phyloP scores from a whole-genome alignment of 768 basidiomycete genomes.

The Daedaleopsis sinensis region DNA sequence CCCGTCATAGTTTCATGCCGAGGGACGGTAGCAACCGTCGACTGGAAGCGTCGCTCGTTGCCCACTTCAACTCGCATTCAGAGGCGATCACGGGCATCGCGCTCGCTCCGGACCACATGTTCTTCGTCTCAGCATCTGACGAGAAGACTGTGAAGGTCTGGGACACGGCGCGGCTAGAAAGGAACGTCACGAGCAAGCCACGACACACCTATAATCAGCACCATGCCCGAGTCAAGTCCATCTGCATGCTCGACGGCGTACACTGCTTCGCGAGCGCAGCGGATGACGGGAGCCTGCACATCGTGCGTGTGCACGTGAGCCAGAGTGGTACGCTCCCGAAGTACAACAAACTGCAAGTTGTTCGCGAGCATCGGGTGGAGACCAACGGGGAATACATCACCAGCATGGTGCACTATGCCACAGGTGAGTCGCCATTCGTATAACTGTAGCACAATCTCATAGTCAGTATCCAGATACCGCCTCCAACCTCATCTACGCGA shows the following conservation, averaged over 20 bases:
- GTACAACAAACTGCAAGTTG: conserved; percentile 76
- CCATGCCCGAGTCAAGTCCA: conserved; percentile 64
- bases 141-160: conserved; percentile 94
- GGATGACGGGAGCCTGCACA: conserved; percentile 81
- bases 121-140: conserved; percentile 92
- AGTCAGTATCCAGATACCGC: conserved; percentile 52
- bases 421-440: conserved; percentile 47
- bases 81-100: conserved; percentile 79
- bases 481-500: conserved; percentile 85
- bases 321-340: conserved; percentile 74
- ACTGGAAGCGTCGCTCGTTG: conserved; percentile 79
- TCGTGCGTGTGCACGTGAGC: conserved; percentile 80
- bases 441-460: neutral
- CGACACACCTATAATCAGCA: conserved; percentile 56
- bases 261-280: conserved; percentile 91
- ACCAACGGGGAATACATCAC: conserved; percentile 80
- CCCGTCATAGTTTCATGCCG: conserved; percentile 65
- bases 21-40: conserved; percentile 65
- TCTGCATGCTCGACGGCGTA: conserved; percentile 83
- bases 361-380: conserved; percentile 81
- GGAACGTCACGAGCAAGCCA: conserved; percentile 87
- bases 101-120: conserved; percentile 91
- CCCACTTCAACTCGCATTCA: conserved; percentile 82
- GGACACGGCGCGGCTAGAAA: conserved; percentile 91
- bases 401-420: conserved; percentile 79